Evolutionary conservation across 305 asterid genomes (phyloP).

Genomic region (Solanum hybrid): DNA sequence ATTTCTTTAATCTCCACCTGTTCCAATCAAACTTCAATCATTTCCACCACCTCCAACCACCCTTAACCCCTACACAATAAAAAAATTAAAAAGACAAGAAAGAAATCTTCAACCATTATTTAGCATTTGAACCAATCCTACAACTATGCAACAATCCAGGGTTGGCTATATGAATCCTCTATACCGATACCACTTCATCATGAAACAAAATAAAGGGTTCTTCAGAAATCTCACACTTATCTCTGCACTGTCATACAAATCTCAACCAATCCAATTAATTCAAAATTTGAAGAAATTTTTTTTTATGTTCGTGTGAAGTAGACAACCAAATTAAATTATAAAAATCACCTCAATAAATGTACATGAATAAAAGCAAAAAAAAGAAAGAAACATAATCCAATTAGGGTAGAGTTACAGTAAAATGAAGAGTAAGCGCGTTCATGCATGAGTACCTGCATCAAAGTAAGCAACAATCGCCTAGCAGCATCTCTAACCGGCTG

Average conservation of each 20-base stretch:
- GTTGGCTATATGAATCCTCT: neutral
- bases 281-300: neutral
- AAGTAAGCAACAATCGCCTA: slow-evolving; percentile 73
- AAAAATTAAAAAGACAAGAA: neutral
- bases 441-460: slow-evolving; percentile 68
- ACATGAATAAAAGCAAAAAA: neutral
- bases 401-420: neutral
- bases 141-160: neutral
- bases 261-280: neutral
- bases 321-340: neutral
- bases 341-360: neutral
- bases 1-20: neutral
- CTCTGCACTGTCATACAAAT: neutral
- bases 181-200: neutral
- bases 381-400: neutral
- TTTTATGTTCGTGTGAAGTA: neutral
- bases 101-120: neutral
- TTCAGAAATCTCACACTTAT: neutral
- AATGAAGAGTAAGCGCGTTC: neutral
- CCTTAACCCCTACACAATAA: neutral
- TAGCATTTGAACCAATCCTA: neutral
- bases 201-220: neutral
- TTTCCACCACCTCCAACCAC: neutral
- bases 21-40: neutral
- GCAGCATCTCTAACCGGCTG: slow-evolving; percentile 97